Evolutionary conservation across 139 green algal species (phyloP).

Genomic region (Chlorella ohadii): DNA sequence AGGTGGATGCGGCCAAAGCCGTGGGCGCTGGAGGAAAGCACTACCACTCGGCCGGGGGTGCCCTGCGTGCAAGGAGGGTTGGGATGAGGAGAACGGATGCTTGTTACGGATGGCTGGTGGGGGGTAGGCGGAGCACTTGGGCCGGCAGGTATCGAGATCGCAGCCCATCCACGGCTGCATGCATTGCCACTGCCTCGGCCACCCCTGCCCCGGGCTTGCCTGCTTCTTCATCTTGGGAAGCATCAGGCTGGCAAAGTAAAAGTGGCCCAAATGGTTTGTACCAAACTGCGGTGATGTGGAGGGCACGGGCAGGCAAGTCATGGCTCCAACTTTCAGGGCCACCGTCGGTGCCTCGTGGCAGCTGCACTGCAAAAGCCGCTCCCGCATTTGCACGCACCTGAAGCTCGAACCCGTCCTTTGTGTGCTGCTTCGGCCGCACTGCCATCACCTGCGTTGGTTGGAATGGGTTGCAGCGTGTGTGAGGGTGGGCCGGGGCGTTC

Average conservation of each 20-base stretch:
- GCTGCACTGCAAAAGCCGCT: no score
- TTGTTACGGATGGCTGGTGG: not conserved
- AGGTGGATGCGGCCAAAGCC: slow-evolving; percentile 75
- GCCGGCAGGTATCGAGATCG: no score
- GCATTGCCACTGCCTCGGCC: no score
- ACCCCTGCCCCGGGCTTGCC: no score
- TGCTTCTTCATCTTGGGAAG: slow-evolving; percentile 20
- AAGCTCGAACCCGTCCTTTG: slow-evolving; percentile 79
- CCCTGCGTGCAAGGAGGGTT: not conserved
- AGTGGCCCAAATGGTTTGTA: slow-evolving; percentile 10
- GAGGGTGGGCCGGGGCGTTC: no score
- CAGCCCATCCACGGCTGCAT: no score
- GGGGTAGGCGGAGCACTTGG: no score
- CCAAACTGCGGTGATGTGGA: slow-evolving; percentile 68
- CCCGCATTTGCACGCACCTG: no score
- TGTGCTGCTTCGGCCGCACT: slow-evolving; percentile 57
- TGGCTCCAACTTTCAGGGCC: no score
- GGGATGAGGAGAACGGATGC: not conserved
- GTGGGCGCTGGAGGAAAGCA: slow-evolving; percentile 78
- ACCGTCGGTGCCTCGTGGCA: no score
- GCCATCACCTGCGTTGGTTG: slow-evolving; percentile 66
- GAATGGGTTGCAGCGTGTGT: no score
- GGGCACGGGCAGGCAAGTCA: not conserved
- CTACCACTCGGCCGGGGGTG: slow-evolving; percentile 70
- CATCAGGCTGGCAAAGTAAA: not conserved